Evolutionary conservation across 108 stramenopile species (phyloP), one percentile per base, ranked within the genome.

Genomic region (Chaetoceros tenuissimus): DNA sequence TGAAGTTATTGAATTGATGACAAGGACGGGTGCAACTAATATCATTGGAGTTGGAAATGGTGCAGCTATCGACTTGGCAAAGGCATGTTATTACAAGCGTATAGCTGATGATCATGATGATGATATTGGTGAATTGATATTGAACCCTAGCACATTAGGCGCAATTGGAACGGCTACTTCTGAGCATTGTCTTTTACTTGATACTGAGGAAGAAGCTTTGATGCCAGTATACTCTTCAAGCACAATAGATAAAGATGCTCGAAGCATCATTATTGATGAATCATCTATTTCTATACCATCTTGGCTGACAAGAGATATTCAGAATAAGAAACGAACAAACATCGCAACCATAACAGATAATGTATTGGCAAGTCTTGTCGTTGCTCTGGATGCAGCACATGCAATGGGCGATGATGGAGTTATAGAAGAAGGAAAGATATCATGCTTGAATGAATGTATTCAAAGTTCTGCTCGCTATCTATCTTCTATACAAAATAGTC

Each of bases 21-120:
- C 47, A 31, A 61, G 75, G 17, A 64, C 63, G 7, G 75, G 75
- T 7, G 69, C 75, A 19, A 55, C 66, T 1, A 57, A 64, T 23
- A 63, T 87, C 3, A 73, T 83, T 20, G 80, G 75, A 19, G 72
- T 87, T 3, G 85, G 85, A 31, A 71, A 72, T 0, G 85, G 85
- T 28, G 67, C 78, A 2, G 85, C 85, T 24, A 81, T 87, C 53
- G 85, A 87, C 74, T 62, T 87, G 62, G 81, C 80, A 45, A 87
- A 87, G 59, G 73, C 74, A 13, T 58, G 34, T 40, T 40, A 10
- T 40, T 40, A 40, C 34, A 13, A 40, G 13, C 13, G 13, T 40
- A 10, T 81, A 25, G 60, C 66, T 7, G 57, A 62, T 23, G 56
- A 64, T 27, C 47, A 43, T 27, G n/a, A 3, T 8, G 44, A 50